phyloP scores from a whole-genome alignment of 768 basidiomycete species.

The Thelephora aurantiotincta region DNA sequence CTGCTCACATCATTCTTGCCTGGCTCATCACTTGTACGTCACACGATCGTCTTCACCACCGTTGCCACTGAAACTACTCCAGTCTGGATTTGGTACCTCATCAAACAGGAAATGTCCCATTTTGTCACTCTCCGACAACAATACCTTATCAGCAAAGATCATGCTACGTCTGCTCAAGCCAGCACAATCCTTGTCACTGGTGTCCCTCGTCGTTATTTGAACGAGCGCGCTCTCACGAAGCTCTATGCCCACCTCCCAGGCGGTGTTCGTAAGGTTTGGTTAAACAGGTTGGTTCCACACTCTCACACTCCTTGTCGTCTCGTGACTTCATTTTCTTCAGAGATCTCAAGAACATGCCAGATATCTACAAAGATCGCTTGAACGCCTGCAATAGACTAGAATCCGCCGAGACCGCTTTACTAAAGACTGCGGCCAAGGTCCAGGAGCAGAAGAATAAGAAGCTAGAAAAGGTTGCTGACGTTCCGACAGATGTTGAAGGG shows the following conservation, averaged over 20 bases:
- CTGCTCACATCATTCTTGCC: constrained; percentile 64
- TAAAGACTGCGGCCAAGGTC: constrained; percentile 67
- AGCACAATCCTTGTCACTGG: constrained; percentile 86
- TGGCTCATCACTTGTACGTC: constrained; percentile 67
- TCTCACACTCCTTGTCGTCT: not conserved
- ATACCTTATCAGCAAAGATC: constrained; percentile 60
- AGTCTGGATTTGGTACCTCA: constrained; percentile 83
- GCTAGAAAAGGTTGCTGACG: constrained; percentile 16
- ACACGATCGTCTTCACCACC: not conserved
- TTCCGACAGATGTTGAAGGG: not conserved
- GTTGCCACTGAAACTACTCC: not conserved
- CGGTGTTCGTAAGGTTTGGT: constrained; percentile 83
- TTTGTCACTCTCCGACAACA: constrained; percentile 73
- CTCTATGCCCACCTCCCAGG: constrained; percentile 81
- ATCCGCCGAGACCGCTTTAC: constrained; percentile 64
- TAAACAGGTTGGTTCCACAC: constrained; percentile 50
- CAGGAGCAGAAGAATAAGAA: constrained; percentile 41
- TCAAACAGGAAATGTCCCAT: constrained; percentile 66
- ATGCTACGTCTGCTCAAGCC: constrained; percentile 72
- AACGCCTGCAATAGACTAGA: constrained; percentile 72
- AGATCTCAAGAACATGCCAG: constrained; percentile 78
- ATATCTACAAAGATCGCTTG: constrained; percentile 62
- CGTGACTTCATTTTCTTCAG: constrained; percentile 19
- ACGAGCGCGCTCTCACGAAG: constrained; percentile 45
- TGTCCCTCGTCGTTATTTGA: constrained; percentile 67